A percentile compares a stretch with the other conserved stretches of the same genome.
Conservation (phyloP, 2,329 filamentous ascomycete species). For the Camillea tinctor region DNA sequence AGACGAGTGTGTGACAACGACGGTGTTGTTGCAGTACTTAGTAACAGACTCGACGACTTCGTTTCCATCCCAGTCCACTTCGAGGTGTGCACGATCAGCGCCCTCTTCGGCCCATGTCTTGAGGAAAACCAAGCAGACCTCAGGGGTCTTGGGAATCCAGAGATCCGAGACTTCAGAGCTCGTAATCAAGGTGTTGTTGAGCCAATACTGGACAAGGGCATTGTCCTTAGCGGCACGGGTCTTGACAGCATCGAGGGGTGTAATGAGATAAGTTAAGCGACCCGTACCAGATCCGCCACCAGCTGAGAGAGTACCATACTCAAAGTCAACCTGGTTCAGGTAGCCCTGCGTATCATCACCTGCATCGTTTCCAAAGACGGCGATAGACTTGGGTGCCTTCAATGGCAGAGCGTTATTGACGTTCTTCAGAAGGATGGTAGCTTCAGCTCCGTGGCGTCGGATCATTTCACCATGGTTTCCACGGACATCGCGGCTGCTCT, state of each 20-base stretch:
- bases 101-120: constrained; percentile 67
- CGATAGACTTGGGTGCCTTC: constrained; percentile 55
- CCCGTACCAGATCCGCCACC: constrained; percentile 60
- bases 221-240: constrained; percentile 45
- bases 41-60: constrained; percentile 54
- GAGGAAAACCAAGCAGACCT: constrained; percentile 65
- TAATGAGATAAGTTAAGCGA: constrained; percentile 53
- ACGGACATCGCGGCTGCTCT: constrained; percentile 50
- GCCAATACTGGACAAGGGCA: constrained; percentile 42
- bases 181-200: constrained; percentile 43
- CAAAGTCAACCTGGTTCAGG: constrained; percentile 61
- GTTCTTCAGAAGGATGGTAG: constrained; percentile 75
- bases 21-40: constrained; percentile 46
- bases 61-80: constrained; percentile 61
- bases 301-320: constrained; percentile 56
- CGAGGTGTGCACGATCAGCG: constrained; percentile 54
- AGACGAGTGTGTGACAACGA: constrained; percentile 59
- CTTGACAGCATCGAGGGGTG: constrained; percentile 54
- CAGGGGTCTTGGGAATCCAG: constrained; percentile 49
- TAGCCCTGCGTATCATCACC: constrained; percentile 65
- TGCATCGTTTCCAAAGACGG: constrained; percentile 60
- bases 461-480: constrained; percentile 56
- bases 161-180: constrained; percentile 42
- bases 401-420: constrained; percentile 58
- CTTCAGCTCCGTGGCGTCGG: constrained; percentile 53